Evolutionary conservation across 73 alveolate genomes (phyloP).

Genomic region (Uronychia binucleata): DNA sequence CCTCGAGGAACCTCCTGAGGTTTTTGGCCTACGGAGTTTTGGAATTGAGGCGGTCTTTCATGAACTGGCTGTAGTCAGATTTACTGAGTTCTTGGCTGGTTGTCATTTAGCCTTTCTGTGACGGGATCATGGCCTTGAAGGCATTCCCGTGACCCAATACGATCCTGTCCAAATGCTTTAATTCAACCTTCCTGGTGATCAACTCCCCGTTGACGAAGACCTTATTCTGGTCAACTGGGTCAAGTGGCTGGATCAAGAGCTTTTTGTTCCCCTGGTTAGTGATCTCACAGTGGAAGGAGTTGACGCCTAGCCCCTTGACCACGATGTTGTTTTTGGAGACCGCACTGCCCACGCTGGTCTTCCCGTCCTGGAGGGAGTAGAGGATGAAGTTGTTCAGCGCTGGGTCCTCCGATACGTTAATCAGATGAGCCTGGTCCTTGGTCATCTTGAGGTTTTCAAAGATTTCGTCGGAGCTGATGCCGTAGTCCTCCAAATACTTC

Average conservation of each 20-base stretch:
- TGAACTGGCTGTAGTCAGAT: constrained; percentile 1
- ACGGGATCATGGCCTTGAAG: constrained; percentile 8
- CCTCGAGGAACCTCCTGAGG: constrained; percentile 13
- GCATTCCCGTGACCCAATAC: constrained; percentile 23
- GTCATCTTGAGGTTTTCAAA: neutral
- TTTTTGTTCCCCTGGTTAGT: constrained; percentile 4
- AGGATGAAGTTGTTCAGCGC: constrained; percentile 7
- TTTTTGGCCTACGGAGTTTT: constrained; percentile 12
- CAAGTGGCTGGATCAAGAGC: constrained; percentile 2
- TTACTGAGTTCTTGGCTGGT: neutral
- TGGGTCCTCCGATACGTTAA: constrained; percentile 18
- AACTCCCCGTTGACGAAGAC: constrained; percentile 14
- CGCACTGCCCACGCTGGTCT: neutral
- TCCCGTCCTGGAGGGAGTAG: constrained; percentile 11
- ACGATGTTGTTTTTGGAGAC: neutral
- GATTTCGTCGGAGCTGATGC: neutral
- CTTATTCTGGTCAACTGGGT: neutral
- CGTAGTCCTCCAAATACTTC: neutral
- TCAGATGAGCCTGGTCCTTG: neutral
- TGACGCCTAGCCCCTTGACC: constrained; percentile 14
- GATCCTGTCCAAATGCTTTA: constrained; percentile 22
- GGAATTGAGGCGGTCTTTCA: constrained; percentile 8
- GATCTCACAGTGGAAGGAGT: neutral
- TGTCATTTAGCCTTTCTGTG: neutral
- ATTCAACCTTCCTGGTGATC: neutral